Evolutionary conservation across 257 asterid species (phyloP).

Genomic region (Plantago ovata): DNA sequence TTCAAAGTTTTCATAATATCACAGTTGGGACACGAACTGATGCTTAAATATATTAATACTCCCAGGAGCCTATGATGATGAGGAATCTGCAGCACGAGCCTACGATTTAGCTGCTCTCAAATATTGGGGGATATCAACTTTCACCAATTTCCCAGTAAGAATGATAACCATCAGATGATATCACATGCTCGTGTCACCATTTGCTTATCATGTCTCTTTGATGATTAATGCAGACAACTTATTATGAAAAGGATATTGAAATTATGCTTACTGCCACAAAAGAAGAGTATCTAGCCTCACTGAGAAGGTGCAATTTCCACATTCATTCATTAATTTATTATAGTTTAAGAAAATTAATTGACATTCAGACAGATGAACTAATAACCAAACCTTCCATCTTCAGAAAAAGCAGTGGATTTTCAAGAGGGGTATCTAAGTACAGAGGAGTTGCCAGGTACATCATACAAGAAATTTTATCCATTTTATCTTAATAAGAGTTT

Average conservation of each 20-base stretch:
- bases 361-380: background rate
- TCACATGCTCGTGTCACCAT: background rate
- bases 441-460: constrained; percentile 87
- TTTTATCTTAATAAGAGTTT: background rate
- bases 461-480: too few relatives aligned
- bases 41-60: too few relatives aligned
- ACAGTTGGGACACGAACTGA: background rate
- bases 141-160: constrained; percentile 49
- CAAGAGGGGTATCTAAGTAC: constrained; percentile 82
- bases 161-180: constrained; percentile 2
- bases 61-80: constrained; percentile 50
- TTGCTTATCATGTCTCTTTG: constrained; percentile 13
- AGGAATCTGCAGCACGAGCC: constrained; percentile 59
- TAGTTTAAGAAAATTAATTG: background rate
- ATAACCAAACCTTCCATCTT: constrained; percentile 1
- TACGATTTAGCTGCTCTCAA: constrained; percentile 56
- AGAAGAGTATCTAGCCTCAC: constrained; percentile 54
- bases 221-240: constrained; percentile 29
- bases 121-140: constrained; percentile 53
- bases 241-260: constrained; percentile 41
- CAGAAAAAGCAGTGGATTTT: constrained; percentile 79
- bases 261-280: constrained; percentile 44
- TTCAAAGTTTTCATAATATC: background rate
- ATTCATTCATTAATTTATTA: background rate
- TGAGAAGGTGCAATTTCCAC: constrained; percentile 34